Evolutionary conservation across 768 basidiomycete genomes (phyloP).

Genomic region (Ramaria rubella): DNA sequence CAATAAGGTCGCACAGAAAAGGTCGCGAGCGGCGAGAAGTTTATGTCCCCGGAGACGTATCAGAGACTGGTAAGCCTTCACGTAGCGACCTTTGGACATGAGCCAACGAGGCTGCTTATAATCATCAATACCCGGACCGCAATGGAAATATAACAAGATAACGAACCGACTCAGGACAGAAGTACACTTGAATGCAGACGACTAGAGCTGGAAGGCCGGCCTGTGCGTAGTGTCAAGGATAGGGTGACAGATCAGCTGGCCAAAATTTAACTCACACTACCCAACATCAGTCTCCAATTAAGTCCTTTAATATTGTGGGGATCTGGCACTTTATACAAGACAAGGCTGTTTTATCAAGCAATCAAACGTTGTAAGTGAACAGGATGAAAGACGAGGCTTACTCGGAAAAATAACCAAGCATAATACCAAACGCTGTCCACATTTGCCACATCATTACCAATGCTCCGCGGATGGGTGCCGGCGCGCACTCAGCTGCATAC

Average conservation of each 20-base stretch:
- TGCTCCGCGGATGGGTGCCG: constrained; percentile 77
- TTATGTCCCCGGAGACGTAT: constrained; percentile 59
- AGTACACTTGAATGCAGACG: constrained; percentile 37
- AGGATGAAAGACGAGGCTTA: not conserved
- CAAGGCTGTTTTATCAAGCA: constrained; percentile 25
- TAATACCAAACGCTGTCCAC: constrained; percentile 86
- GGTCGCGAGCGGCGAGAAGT: constrained; percentile 75
- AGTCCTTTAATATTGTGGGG: constrained; percentile 46
- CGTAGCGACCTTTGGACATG: constrained; percentile 69
- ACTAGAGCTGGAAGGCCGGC: constrained; percentile 38
- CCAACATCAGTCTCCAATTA: constrained; percentile 79
- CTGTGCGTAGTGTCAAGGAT: constrained; percentile 13
- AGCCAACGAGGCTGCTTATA: constrained; percentile 70
- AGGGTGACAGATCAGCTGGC: too few species aligned
- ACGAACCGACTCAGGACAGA: constrained; percentile 48
- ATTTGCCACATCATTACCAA: constrained; percentile 92
- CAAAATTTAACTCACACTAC: constrained; percentile 47
- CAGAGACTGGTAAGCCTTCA: constrained; percentile 55
- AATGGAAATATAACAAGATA: not conserved
- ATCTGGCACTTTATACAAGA: constrained; percentile 48
- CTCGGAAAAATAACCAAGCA: constrained; percentile 63
- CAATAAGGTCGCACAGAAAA: constrained; percentile 41
- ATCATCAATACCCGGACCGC: too few species aligned
- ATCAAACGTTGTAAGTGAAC: not conserved
- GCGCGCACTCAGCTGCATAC: constrained; percentile 71